Conservation (phyloP, 768 basidiomycete genomes). For the Mycena galopus region DNA sequence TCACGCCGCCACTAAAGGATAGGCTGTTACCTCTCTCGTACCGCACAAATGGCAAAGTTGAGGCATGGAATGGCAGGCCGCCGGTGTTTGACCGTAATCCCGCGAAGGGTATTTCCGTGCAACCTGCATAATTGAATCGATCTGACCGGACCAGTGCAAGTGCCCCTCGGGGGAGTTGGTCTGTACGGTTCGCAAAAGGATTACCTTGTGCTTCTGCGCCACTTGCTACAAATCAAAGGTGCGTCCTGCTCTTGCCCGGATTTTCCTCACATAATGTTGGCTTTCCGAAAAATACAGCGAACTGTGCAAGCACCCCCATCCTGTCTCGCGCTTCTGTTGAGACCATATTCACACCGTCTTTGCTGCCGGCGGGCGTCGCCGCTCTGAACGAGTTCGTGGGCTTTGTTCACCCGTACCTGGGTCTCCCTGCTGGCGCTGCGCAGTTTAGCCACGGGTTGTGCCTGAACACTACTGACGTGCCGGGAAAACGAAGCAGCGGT, state of each 20-base stretch:
- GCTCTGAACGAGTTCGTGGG: not conserved
- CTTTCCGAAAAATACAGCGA: not conserved
- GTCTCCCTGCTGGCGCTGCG: not conserved
- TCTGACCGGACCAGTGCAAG: not conserved
- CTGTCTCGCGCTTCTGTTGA: constrained; percentile 23
- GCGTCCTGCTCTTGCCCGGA: not conserved
- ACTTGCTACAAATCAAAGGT: constrained; percentile 28
- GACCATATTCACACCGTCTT: constrained; percentile 34
- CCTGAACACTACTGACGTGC: constrained; percentile 45
- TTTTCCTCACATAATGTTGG: not conserved
- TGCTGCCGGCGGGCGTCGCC: constrained; percentile 14
- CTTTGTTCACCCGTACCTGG: not conserved
- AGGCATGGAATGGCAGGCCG: constrained; percentile 21
- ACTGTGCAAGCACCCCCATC: constrained; percentile 15
- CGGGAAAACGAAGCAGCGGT: constrained; percentile 43
- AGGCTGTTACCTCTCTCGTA: constrained; percentile 30
- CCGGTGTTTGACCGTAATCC: constrained; percentile 33
- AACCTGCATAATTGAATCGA: not conserved
- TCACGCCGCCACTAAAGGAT: constrained; percentile 30
- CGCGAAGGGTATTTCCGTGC: constrained; percentile 27
- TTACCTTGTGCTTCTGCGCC: constrained; percentile 36
- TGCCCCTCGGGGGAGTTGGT: not conserved
- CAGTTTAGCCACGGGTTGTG: constrained; percentile 49
- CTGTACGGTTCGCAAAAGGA: constrained; percentile 33
- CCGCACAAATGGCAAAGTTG: constrained; percentile 33